These are phyloP conservation scores for Fusarium mexicanum DNA, from an alignment of 2,329 filamentous ascomycete species.

Conservation along the genomic window DNA sequence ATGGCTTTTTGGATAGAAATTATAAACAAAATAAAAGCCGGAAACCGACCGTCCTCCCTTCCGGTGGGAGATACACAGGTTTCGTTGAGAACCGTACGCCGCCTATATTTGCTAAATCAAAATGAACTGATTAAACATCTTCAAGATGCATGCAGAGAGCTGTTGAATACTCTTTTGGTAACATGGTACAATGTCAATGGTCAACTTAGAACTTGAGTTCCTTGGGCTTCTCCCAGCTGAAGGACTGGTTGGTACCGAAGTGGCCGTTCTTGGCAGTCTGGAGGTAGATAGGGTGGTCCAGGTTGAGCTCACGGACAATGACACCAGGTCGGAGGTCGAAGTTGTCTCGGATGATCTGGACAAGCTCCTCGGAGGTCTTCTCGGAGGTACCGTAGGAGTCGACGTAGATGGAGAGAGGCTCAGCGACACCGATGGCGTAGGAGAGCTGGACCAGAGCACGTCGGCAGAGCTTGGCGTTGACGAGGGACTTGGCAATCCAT, in stretches of 20 bases:
- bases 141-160: slow-evolving; percentile 47
- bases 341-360: slow-evolving; percentile 93
- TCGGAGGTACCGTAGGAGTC: slow-evolving; percentile 96
- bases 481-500: slow-evolving; percentile 99
- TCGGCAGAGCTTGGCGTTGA: slow-evolving; percentile 87
- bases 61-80: slow-evolving; percentile 51
- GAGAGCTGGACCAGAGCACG: slow-evolving; percentile 97
- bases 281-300: slow-evolving; percentile 96
- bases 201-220: slow-evolving; percentile 82
- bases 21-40: slow-evolving; percentile 48
- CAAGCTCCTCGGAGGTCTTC: slow-evolving; percentile 90
- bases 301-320: slow-evolving; percentile 96
- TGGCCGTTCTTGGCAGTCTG: slow-evolving; percentile 99
- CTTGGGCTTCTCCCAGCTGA: slow-evolving; percentile 99
- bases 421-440: slow-evolving; percentile 98
- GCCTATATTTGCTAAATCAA: slow-evolving; percentile 50
- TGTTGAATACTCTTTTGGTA: slow-evolving; percentile 54
- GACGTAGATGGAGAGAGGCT: slow-evolving; percentile 97
- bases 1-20: slow-evolving; percentile 30
- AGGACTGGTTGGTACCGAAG: slow-evolving; percentile 95
- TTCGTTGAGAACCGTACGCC: slow-evolving; percentile 61
- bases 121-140: slow-evolving; percentile 52
- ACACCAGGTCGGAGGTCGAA: slow-evolving; percentile 98
- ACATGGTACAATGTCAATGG: slow-evolving; percentile 25
- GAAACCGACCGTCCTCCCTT: slow-evolving; percentile 49